Base-by-base conservation (phyloP, 345 rosid species). In the Mallotus nudiflorus region DNA sequence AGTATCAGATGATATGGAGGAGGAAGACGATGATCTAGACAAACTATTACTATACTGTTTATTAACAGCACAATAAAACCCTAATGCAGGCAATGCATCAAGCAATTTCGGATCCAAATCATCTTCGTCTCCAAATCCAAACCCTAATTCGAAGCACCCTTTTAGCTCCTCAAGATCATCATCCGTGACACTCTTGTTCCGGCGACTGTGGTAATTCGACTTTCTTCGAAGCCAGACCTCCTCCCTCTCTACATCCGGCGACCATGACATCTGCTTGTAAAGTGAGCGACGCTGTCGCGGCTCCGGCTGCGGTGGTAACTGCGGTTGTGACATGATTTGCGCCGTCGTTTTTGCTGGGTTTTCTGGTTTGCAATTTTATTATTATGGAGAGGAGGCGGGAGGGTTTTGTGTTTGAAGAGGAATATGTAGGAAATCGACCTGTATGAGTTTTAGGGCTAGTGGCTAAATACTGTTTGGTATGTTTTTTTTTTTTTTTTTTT, bases 91-190 rank as follows among this genome's bases (percentile, higher is more conserved):
- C 13, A 94, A 22, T 11, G 92, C 73, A 53, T 85, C 81, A 0
- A 92, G 78, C 9, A 91, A 66, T 51, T 85, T 90, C 37, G 95
- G 93, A 54, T 94, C 89, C 40, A 90, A 54, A 0, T 86, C 88
- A 5, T 90, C 86, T 65, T 94, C 91, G 0, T 81, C 71, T 5
- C 63, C 75, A 75, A 94, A 94, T 19, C 97, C 93, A 66, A 94
- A 94, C 1, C 98, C 97, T 1, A 91, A 78, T 70, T 94, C 99
- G 64, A 94, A 85, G 24, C 90, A 88, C 0, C 88, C 99, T 35
- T 81, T 91, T 6, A 94, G 87, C 86, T 94, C 99, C 57, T 85
- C 86, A 14, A 94, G 62, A 72, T 94, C 98, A 39, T 87, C 97
- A 66, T 91, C 89, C 11, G 92, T 86, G 1, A 91, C 84, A 80